Conservation (phyloP, 441 rosid genomes). For the Macaranga tanarius region DNA sequence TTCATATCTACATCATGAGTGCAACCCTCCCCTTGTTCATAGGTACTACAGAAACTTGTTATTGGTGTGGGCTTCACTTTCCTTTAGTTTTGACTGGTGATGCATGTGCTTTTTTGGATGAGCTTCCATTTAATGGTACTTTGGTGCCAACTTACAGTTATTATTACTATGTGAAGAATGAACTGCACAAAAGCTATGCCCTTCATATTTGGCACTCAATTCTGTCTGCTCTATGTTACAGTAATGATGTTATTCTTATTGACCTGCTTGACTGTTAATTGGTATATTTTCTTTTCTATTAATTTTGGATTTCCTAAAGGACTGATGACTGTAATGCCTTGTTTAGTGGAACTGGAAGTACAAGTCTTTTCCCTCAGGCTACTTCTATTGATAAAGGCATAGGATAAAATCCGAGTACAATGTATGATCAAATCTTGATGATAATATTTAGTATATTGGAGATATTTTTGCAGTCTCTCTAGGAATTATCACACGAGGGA, state of each 20-base stretch:
- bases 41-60: conserved; percentile 47
- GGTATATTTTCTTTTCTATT: neutral
- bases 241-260: neutral
- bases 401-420: neutral
- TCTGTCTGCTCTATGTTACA: neutral
- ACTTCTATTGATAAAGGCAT: neutral
- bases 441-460: neutral
- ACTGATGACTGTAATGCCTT: neutral
- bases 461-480: neutral
- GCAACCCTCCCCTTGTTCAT: conserved; percentile 84
- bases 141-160: neutral
- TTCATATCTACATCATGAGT: conserved; percentile 83
- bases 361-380: neutral
- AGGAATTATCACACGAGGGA: neutral
- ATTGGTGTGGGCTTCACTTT: conserved; percentile 11
- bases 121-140: neutral
- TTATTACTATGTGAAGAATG: neutral
- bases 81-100: conserved; percentile 6
- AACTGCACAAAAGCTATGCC: neutral
- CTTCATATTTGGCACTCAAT: neutral
- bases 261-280: neutral
- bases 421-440: neutral
- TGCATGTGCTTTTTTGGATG: conserved; percentile 3
- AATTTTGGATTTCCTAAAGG: neutral
- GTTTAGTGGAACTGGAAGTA: neutral